Conservation (phyloP, 176 grass and related monocot genomes). For the Pharus latifolius region DNA sequence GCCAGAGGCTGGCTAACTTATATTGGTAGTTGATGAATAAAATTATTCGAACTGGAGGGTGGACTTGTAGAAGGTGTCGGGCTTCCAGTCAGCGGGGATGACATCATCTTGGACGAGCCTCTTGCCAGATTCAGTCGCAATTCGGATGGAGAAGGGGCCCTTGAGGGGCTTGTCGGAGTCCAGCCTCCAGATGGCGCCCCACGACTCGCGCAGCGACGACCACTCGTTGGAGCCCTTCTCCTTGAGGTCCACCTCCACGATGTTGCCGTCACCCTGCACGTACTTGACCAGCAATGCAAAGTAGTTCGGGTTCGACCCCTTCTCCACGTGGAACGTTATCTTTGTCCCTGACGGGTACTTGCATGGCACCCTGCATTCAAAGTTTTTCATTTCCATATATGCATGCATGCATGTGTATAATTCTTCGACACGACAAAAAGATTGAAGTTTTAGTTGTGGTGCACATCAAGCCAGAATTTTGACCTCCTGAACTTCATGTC, state of each 20-base stretch:
- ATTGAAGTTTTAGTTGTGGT: too few species aligned
- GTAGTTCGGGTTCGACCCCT: slow-evolving; percentile 49
- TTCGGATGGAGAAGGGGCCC: slow-evolving; percentile 52
- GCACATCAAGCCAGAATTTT: too few species aligned
- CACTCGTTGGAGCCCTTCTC: slow-evolving; percentile 3
- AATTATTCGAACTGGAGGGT: slow-evolving; percentile 38
- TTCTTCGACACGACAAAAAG: too few species aligned
- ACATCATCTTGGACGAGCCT: slow-evolving; percentile 37
- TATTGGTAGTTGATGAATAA: too few species aligned
- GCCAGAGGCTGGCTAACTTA: too few species aligned
- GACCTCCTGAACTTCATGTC: slow-evolving; percentile 51
- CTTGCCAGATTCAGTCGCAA: slow-evolving; percentile 61
- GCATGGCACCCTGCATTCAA: slow-evolving; percentile 46
- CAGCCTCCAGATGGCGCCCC: slow-evolving; percentile 68
- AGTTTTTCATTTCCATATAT: neutral
- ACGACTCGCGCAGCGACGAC: slow-evolving; percentile 37
- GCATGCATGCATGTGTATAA: neutral
- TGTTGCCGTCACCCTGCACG: slow-evolving; percentile 47
- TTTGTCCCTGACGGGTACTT: slow-evolving; percentile 32
- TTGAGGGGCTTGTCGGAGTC: slow-evolving; percentile 14
- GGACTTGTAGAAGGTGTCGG: slow-evolving; percentile 30
- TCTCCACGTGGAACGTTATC: slow-evolving; percentile 63
- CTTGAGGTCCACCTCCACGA: slow-evolving; percentile 48
- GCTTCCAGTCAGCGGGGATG: slow-evolving; percentile 42
- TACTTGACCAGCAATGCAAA: slow-evolving; percentile 53